Evolutionary conservation across 257 asterid genomes (phyloP), one percentile per base, ranked within the genome.

Genomic region (Scutellaria baicalensis): DNA sequence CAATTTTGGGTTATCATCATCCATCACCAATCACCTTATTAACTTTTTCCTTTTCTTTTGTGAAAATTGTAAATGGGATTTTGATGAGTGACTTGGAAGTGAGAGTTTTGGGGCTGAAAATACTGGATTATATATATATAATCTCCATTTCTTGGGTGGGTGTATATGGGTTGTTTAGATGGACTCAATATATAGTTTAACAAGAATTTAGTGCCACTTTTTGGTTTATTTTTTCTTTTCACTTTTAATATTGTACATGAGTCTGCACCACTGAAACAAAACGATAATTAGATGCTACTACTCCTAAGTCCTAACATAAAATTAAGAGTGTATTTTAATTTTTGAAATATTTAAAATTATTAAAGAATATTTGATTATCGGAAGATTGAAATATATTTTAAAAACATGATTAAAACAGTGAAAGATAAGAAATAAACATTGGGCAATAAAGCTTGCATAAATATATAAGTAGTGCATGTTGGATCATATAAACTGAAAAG

Each of bases 11-110:
- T 50, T 59, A 59, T 23, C 62, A 33, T 38, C 44, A 14, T n/a
- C n/a, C n/a, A n/a, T n/a, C n/a, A n/a, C n/a, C 10, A 44, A 55
- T 17, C 16, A 36, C 48, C n/a, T n/a, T n/a, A n/a, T n/a, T n/a
- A n/a, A n/a, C n/a, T n/a, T 38, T 0, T 38, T 31, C 42, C 50
- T 64, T 70, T 70, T 39, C 44, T 51, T 68, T 27, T 27, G 33
- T 27, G 12, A 23, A 64, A 75, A 48, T 27, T 79, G 77, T 75
- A 75, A 61, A 74, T 67, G 77, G 74, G 62, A 51, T 54, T 71
- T 72, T 64, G 77, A 47, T 64, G 77, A 47, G 36, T 58, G 64
- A 5, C 33, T 23, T 58, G 36, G 73, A 66, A 68, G 5, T 45
- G 68, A 20, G 35, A 14, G 57, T 74, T 49, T 12, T 42, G 45